These are phyloP conservation scores for Fusarium secorum DNA, from an alignment of 2,329 filamentous ascomycete genomes.

Conservation along the genomic window DNA sequence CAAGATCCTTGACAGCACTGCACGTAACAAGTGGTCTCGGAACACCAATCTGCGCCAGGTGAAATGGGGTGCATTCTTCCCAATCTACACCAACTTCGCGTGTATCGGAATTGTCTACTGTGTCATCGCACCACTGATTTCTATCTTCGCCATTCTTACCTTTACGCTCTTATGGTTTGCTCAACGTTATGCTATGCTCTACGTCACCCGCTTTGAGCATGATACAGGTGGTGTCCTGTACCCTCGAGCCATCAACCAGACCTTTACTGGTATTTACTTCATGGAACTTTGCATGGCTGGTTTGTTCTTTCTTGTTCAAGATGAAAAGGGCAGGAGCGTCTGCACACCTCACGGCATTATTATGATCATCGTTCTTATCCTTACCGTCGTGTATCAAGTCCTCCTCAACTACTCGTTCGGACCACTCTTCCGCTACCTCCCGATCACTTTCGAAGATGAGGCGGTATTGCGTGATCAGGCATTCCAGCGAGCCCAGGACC, in stretches of 20 bases:
- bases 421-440: constrained; percentile 86
- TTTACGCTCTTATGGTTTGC: constrained; percentile 93
- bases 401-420: constrained; percentile 84
- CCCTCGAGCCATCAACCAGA: constrained; percentile 91
- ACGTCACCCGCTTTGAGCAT: constrained; percentile 86
- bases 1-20: constrained; percentile 83
- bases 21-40: constrained; percentile 81
- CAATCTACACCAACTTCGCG: constrained; percentile 95
- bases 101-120: constrained; percentile 91
- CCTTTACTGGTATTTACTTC: constrained; percentile 92
- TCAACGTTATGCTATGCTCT: constrained; percentile 96
- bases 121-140: constrained; percentile 87
- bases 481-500: constrained; percentile 81
- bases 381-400: constrained; percentile 81
- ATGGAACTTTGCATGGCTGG: constrained; percentile 93
- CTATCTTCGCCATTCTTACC: constrained; percentile 91
- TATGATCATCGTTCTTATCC: constrained; percentile 78
- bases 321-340: constrained; percentile 60
- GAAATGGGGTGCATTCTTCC: constrained; percentile 93
- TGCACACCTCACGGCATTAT: constrained; percentile 81
- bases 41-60: constrained; percentile 81
- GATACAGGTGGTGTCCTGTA: constrained; percentile 95
- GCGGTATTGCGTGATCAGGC: constrained; percentile 89
- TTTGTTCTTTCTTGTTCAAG: constrained; percentile 80
- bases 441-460: constrained; percentile 95